Conservation (phyloP, 169 alveolate species). For the Perkinsus chesapeaki region DNA sequence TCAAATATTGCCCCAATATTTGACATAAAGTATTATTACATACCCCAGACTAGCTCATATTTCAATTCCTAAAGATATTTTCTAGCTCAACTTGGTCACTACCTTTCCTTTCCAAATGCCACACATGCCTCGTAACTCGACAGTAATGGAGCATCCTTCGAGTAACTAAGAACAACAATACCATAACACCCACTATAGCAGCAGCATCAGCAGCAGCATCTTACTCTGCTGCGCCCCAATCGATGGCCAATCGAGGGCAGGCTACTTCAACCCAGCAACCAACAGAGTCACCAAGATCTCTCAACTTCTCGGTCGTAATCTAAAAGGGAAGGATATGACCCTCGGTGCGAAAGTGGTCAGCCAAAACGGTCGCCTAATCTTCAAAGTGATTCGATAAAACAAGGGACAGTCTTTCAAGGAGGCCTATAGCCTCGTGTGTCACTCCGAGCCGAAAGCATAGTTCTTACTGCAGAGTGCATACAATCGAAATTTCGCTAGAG, state of each 20-base stretch:
- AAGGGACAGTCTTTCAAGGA: too few relatives aligned
- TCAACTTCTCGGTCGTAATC: neutral
- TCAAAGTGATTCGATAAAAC: neutral
- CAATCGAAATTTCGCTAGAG: too few relatives aligned
- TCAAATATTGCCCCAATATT: too few relatives aligned
- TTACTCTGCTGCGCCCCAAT: slow-evolving; percentile 86
- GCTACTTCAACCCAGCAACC: slow-evolving; percentile 80
- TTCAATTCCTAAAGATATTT: too few relatives aligned
- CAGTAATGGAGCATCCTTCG: slow-evolving; percentile 69
- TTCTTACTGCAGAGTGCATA: too few relatives aligned
- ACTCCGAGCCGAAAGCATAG: too few relatives aligned
- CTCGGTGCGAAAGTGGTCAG: neutral
- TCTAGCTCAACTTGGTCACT: too few relatives aligned
- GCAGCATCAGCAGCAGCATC: slow-evolving; percentile 38
- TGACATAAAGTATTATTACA: too few relatives aligned
- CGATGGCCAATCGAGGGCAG: slow-evolving; percentile 97
- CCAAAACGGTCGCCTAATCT: neutral
- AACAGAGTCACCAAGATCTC: neutral
- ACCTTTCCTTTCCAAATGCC: slow-evolving; percentile 57
- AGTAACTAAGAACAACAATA: neutral
- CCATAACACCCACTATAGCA: slow-evolving; percentile 20
- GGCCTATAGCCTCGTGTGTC: too few relatives aligned
- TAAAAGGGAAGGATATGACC: neutral
- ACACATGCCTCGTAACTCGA: slow-evolving; percentile 95
- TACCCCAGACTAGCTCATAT: too few relatives aligned